Conservation (phyloP, 2,329 filamentous ascomycete species). For the Cryoendolithus antarcticus region DNA sequence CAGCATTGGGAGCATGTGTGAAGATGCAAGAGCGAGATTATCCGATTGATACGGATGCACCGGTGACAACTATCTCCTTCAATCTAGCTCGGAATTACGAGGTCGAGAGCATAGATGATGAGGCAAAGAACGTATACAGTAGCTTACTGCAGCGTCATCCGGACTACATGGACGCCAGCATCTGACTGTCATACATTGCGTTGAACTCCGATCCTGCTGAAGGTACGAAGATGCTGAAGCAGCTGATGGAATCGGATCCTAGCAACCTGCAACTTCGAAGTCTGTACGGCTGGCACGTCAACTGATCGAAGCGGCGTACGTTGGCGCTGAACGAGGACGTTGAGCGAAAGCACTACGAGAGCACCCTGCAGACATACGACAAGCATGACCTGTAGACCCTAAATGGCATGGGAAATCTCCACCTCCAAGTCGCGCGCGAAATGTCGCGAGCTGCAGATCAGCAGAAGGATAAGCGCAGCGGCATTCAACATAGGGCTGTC, state of each 20-base stretch:
- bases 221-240: conserved; percentile 72
- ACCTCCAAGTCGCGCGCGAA: conserved; percentile 75
- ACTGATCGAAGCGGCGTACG: conserved; percentile 73
- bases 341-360: conserved; percentile 90
- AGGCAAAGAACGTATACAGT: conserved; percentile 82
- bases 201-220: conserved; percentile 69
- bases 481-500: conserved; percentile 78
- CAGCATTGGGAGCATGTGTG: conserved; percentile 78
- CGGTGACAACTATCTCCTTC: conserved; percentile 93
- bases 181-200: conserved; percentile 80
- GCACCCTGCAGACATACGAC: conserved; percentile 84
- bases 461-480: conserved; percentile 81
- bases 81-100: conserved; percentile 92
- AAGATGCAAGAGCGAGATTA: conserved; percentile 60
- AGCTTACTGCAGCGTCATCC: conserved; percentile 67
- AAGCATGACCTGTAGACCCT: conserved; percentile 97
- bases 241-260: conserved; percentile 73
- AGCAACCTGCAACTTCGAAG: conserved; percentile 83
- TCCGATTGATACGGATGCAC: conserved; percentile 70
- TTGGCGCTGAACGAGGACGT: conserved; percentile 75
- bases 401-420: conserved; percentile 95
- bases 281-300: conserved; percentile 90
- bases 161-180: conserved; percentile 85
- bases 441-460: conserved; percentile 84
- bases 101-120: conserved; percentile 63